Conservation (phyloP, 208 protist species). For the Leishmania tropica region DNA sequence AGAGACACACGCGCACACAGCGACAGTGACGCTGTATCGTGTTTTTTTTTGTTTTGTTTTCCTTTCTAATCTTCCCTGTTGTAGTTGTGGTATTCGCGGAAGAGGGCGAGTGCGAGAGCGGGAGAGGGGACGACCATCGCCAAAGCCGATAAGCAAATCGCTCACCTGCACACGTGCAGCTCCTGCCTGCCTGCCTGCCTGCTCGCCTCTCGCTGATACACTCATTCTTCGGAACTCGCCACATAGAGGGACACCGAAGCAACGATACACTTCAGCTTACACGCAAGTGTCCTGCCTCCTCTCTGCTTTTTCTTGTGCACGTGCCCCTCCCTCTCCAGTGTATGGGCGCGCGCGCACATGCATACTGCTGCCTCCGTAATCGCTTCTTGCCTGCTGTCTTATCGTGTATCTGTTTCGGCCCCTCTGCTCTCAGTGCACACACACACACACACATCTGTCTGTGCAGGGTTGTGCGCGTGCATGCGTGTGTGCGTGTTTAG, state of each 20-base stretch:
- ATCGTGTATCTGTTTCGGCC: not conserved
- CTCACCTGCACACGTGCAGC: not conserved
- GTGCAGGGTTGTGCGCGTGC: no score
- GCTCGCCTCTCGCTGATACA: not conserved
- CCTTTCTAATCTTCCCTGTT: not conserved
- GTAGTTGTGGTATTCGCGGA: not conserved
- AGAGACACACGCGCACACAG: not conserved
- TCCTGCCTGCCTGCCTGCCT: no score
- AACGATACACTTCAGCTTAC: not conserved
- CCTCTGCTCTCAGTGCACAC: no score
- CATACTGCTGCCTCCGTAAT: not conserved
- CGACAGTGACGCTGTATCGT: not conserved
- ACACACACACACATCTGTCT: no score
- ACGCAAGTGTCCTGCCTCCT: not conserved
- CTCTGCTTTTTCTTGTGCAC: not conserved
- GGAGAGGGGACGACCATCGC: not conserved
- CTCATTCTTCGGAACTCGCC: not conserved
- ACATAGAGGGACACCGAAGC: not conserved
- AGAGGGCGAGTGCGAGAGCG: not conserved
- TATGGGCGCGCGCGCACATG: no score
- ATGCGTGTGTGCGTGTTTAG: not conserved
- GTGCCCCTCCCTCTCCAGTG: not conserved
- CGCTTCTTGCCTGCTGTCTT: not conserved
- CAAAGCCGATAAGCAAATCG: not conserved
- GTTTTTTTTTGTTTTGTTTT: not conserved